Base-by-base conservation (phyloP, 2,329 filamentous ascomycete genomes). In the Fusarium lyarnte region DNA sequence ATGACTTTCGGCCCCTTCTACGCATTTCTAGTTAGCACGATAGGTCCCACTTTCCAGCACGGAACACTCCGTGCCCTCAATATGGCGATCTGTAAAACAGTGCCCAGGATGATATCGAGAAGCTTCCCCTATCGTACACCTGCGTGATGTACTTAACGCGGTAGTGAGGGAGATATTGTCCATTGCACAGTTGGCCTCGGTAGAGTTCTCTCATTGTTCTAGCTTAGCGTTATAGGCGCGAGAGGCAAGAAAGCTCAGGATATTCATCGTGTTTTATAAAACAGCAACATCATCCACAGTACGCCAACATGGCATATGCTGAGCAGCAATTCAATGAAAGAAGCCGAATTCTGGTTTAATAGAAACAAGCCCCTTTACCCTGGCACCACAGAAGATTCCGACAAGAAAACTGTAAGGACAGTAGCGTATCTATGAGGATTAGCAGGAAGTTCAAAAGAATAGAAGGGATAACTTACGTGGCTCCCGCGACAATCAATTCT, bases 361-460 rank as follows among this genome's bases (percentile, higher is more conserved):
- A 13, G 12, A 8, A 9, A 5, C 7, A 8, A 25, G 3, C 16
- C 0, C 1, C 6, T 43, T 45, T 27, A 45, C 12, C 42, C 23
- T 14, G 43, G 43, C 17, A 45, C 14, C 5, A 46, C 46, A 3
- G 46, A 49, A 19, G 46, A 49, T 13, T 33, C 29, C 1, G 46
- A 33, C 11, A 51, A 0, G 6, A 51, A 51, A 6, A 51, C 47
- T 1, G 47, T 51, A 14, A 51, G 47, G 0, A 51, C 47, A 2
- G 47, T 51, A 0, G 47, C 47, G 2, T 51, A 51, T 21, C 47
- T 29, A 29, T 29, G 29, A 21, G 0, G 0, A 10, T 46, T 10
- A 46, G 43, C 13, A 10, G 8, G 17, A 21, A 6, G 12, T 14
- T 14, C 23, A 21, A 0, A 2, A 27, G 5, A 5, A 7, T 0